Percentiles rank a stretch among this genome's conserved stretches.
Evolutionary conservation across 768 basidiomycete genomes (phyloP).

Genomic region (Sarcodon sp.): DNA sequence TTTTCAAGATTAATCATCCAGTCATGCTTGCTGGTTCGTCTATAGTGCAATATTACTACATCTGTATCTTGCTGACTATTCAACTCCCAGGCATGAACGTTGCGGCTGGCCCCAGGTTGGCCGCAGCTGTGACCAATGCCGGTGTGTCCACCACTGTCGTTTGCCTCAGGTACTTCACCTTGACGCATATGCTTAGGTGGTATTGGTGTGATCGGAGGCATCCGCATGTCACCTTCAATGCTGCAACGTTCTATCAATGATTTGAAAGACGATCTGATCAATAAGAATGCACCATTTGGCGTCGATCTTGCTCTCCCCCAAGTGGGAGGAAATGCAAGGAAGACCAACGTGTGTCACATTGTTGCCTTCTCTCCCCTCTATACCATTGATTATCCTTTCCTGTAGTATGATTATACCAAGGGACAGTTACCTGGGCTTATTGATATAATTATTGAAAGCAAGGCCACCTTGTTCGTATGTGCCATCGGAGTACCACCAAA

Average conservation of each 20-base stretch:
- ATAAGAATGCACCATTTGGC: slow-evolving; percentile 68
- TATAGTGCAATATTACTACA: background rate
- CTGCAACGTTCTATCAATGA: slow-evolving; percentile 57
- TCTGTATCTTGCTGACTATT: slow-evolving; percentile 4
- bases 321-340: slow-evolving; percentile 69
- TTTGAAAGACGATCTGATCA: slow-evolving; percentile 60
- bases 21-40: slow-evolving; percentile 63
- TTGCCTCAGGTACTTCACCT: background rate
- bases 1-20: slow-evolving; percentile 74
- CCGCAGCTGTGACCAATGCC: slow-evolving; percentile 86
- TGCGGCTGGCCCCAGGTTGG: slow-evolving; percentile 73
- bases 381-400: background rate
- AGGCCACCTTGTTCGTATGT: slow-evolving; percentile 69
- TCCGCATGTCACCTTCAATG: slow-evolving; percentile 60
- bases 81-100: slow-evolving; percentile 56
- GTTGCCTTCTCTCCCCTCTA: background rate
- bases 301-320: slow-evolving; percentile 80
- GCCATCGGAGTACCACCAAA: slow-evolving; percentile 80
- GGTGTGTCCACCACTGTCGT: slow-evolving; percentile 22
- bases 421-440: slow-evolving; percentile 69
- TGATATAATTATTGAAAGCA: slow-evolving; percentile 64
- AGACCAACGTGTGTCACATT: slow-evolving; percentile 49
- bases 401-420: slow-evolving; percentile 59
- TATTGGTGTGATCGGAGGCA: slow-evolving; percentile 81
- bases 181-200: slow-evolving; percentile 32